Percentiles rank a stretch among this genome's conserved stretches.
Evolutionary conservation across 1,139 yeast genomes (phyloP).

Genomic region (Pichia sp.): DNA sequence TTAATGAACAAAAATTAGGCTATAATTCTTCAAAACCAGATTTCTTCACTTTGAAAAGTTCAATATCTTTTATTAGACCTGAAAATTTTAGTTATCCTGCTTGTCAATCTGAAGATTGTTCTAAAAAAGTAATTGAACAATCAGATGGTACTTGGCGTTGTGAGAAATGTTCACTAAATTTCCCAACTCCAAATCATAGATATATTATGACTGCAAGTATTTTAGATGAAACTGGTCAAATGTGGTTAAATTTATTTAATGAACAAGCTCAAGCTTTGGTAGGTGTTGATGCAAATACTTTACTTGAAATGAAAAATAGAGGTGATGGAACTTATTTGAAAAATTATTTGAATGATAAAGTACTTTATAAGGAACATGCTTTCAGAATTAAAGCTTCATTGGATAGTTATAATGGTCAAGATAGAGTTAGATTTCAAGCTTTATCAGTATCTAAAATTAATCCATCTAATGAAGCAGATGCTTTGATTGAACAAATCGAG

Average conservation of each 20-base stretch:
- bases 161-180: constrained; percentile 75
- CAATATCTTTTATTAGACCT: constrained; percentile 61
- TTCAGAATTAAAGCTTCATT: constrained; percentile 77
- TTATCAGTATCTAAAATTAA: constrained; percentile 50
- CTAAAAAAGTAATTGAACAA: constrained; percentile 71
- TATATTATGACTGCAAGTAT: constrained; percentile 68
- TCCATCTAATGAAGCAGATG: constrained; percentile 55
- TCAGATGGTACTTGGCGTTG: constrained; percentile 84
- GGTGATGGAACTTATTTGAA: constrained; percentile 42
- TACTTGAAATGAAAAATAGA: constrained; percentile 43
- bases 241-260: constrained; percentile 86
- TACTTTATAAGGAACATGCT: constrained; percentile 60
- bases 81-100: constrained; percentile 86
- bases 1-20: constrained; percentile 65
- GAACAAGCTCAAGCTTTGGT: constrained; percentile 68
- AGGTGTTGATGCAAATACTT: constrained; percentile 63
- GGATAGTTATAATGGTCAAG: constrained; percentile 75
- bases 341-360: constrained; percentile 39
- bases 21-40: constrained; percentile 65
- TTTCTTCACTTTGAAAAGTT: constrained; percentile 66
- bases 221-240: constrained; percentile 72
- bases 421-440: constrained; percentile 69
- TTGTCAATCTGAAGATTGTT: constrained; percentile 70
- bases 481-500: constrained; percentile 45
- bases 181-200: constrained; percentile 65